A percentile compares a stretch with the other conserved stretches of the same genome.
Evolutionary conservation across 2,329 filamentous ascomycete genomes (phyloP).

Genomic region (Fusarium goolgardi): DNA sequence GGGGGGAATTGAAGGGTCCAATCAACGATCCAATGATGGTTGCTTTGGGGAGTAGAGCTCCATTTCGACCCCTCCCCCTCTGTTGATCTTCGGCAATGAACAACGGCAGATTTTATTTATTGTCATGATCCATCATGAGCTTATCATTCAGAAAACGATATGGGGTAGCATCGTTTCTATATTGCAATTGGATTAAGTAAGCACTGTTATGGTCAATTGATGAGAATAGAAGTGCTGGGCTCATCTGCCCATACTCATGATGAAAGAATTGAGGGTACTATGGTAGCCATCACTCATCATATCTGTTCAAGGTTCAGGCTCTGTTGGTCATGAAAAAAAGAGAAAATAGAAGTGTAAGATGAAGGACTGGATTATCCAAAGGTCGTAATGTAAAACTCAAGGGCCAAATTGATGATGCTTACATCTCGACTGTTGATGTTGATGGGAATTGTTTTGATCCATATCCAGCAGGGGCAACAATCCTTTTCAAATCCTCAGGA

Average conservation of each 20-base stretch:
- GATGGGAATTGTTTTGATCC: conserved; percentile 27
- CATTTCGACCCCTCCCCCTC: conserved; percentile 45
- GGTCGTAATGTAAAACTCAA: not conserved
- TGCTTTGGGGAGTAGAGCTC: conserved; percentile 28
- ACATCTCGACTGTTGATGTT: conserved; percentile 11
- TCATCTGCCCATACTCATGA: not conserved
- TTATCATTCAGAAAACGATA: not conserved
- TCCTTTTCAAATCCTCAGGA: conserved; percentile 14
- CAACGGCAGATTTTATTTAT: conserved; percentile 41
- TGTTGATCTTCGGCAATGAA: conserved; percentile 42
- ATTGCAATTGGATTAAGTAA: not conserved
- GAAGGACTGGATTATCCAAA: not conserved
- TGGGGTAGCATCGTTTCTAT: not conserved
- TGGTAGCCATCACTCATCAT: too few species aligned
- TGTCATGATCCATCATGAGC: conserved; percentile 2
- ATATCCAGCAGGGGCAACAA: conserved; percentile 14
- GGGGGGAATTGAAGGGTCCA: conserved; percentile 12
- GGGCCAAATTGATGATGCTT: conserved; percentile 11
- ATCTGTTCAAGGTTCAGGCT: too few species aligned
- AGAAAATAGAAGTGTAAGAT: not conserved
- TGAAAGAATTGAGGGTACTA: too few species aligned
- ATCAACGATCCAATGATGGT: conserved; percentile 39
- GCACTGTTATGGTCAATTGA: not conserved
- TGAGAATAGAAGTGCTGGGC: not conserved
- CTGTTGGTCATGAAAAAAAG: not conserved